phyloP scores from a whole-genome alignment of 78 protist species.

The Dictyostelium purpureum region DNA sequence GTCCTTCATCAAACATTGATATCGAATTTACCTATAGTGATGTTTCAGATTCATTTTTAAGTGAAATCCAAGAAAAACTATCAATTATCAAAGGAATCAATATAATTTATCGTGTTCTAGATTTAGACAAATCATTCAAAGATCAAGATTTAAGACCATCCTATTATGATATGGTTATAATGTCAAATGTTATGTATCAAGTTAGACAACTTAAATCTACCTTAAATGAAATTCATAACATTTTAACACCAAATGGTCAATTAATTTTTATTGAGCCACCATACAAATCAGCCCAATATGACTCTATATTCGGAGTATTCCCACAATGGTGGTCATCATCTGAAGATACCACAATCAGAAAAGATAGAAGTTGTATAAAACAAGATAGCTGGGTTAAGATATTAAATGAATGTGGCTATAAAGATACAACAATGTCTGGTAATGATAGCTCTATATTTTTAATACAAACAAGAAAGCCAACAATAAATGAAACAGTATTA shows the following conservation, averaged over 20 bases:
- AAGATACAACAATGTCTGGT: too few species aligned
- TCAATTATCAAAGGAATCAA: neutral
- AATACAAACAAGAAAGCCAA: too few species aligned
- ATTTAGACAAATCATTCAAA: neutral
- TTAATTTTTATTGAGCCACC: slow-evolving; percentile 11
- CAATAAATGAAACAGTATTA: too few species aligned
- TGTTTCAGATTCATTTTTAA: neutral
- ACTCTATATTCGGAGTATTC: slow-evolving; percentile 28
- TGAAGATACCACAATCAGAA: neutral
- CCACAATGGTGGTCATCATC: slow-evolving; percentile 43
- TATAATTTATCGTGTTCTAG: neutral
- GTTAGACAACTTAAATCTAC: neutral
- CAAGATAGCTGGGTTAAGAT: neutral
- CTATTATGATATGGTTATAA: slow-evolving; percentile 27
- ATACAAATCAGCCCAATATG: neutral
- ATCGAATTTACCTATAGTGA: slow-evolving; percentile 13
- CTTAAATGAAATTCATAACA: neutral
- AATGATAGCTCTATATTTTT: too few species aligned
- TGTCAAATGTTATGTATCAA: slow-evolving; percentile 38
- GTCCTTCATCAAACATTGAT: neutral
- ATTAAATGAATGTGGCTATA: too few species aligned
- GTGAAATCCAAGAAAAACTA: neutral
- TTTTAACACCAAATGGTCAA: slow-evolving; percentile 25
- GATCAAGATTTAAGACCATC: slow-evolving; percentile 7
- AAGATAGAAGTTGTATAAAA: neutral